Conservation (phyloP, 2,329 filamentous ascomycete species). For the Lizonia empirigonia region DNA sequence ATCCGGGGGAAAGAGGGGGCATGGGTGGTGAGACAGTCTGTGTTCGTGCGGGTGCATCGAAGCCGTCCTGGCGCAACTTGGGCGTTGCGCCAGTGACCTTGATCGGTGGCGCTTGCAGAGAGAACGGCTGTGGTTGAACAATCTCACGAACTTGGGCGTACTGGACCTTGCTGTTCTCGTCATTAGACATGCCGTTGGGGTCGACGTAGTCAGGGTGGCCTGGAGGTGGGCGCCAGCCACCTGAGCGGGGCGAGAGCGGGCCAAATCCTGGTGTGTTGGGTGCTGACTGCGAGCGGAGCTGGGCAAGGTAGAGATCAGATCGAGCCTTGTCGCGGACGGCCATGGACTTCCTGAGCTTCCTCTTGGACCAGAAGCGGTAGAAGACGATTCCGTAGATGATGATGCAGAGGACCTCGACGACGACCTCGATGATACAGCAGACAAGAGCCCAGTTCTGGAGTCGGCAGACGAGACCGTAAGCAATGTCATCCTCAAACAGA, state of each 20-base stretch:
- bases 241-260: constrained; percentile 67
- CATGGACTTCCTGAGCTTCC: constrained; percentile 95
- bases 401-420: constrained; percentile 90
- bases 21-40: constrained; percentile 47
- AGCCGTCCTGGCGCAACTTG: constrained; percentile 66
- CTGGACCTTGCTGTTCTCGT: constrained; percentile 49
- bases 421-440: constrained; percentile 96
- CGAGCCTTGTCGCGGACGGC: constrained; percentile 91
- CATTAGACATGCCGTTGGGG: constrained; percentile 57
- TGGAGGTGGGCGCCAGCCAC: constrained; percentile 55
- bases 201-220: constrained; percentile 52
- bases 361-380: constrained; percentile 97
- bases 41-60: constrained; percentile 53
- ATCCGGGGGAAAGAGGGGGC: constrained; percentile 44
- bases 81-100: constrained; percentile 80
- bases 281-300: constrained; percentile 73
- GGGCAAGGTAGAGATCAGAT: constrained; percentile 87
- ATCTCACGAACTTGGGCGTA: constrained; percentile 51
- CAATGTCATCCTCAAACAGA: constrained; percentile 78
- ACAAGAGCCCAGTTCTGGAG: constrained; percentile 95
- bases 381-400: constrained; percentile 92
- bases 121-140: constrained; percentile 68
- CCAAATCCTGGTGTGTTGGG: constrained; percentile 90
- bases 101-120: constrained; percentile 81
- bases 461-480: constrained; percentile 90